A percentile compares a stretch with the other conserved stretches of the same genome.
phyloP scores from a whole-genome alignment of 2,329 filamentous ascomycete species.

The Fusarium marasasianum region DNA sequence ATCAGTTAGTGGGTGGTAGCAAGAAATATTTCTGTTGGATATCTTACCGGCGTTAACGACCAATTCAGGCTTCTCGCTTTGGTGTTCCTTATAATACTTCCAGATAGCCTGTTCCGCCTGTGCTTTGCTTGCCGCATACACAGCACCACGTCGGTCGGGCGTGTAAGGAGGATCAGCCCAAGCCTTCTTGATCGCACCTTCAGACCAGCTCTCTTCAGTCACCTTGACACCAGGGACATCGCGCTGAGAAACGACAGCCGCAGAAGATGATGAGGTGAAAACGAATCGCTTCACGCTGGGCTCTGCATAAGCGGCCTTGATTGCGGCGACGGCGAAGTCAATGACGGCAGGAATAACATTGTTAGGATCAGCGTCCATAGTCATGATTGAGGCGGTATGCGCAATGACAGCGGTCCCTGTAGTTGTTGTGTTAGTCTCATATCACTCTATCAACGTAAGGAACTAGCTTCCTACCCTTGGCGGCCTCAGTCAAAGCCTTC shows the following conservation, averaged over 20 bases:
- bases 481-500: constrained; percentile 40
- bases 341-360: constrained; percentile 51
- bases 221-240: background rate
- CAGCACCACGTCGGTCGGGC: constrained; percentile 34
- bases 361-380: constrained; percentile 49
- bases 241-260: background rate
- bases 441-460: accelerated
- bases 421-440: background rate
- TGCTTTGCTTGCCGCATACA: constrained; percentile 53
- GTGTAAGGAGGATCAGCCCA: constrained; percentile 50
- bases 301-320: constrained; percentile 49
- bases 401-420: constrained; percentile 45
- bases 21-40: accelerated
- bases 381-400: constrained; percentile 51
- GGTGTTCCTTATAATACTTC: constrained; percentile 46
- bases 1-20: accelerated
- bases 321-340: constrained; percentile 38
- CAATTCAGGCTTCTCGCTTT: constrained; percentile 39
- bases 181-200: constrained; percentile 45
- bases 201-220: constrained; percentile 46
- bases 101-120: constrained; percentile 50
- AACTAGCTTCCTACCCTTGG: constrained; percentile 33
- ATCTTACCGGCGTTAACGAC: constrained; percentile 33
- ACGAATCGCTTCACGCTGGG: constrained; percentile 53
- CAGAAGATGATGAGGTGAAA: constrained; percentile 26